A percentile compares a stretch with the other conserved stretches of the same genome.
Conservation (phyloP, 768 basidiomycete species). For the Mycena haematopus region DNA sequence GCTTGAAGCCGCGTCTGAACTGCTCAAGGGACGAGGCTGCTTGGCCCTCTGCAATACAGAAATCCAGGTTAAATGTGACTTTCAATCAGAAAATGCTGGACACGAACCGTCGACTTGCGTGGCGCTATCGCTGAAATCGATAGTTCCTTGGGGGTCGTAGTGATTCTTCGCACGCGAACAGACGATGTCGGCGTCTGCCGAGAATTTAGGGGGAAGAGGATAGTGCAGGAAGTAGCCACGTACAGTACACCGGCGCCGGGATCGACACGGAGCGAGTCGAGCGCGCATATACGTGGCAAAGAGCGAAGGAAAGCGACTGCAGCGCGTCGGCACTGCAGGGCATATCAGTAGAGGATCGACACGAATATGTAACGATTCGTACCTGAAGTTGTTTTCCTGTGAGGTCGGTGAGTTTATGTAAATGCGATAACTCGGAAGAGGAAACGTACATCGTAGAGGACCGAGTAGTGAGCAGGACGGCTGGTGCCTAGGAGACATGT, state of each 20-base stretch:
- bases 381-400: constrained; percentile 58
- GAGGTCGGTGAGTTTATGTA: neutral
- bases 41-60: constrained; percentile 32
- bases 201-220: neutral
- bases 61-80: too few species aligned
- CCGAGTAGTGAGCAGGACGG: constrained; percentile 31
- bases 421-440: neutral
- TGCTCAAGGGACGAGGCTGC: constrained; percentile 51
- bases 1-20: constrained; percentile 61
- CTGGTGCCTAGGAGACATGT: constrained; percentile 54
- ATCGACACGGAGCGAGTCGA: constrained; percentile 30
- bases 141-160: constrained; percentile 64
- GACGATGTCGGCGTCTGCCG: constrained; percentile 61
- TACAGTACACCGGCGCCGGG: constrained; percentile 29
- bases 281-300: constrained; percentile 54
- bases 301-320: constrained; percentile 71
- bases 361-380: constrained; percentile 54
- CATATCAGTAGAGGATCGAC: too few species aligned
- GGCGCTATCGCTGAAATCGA: constrained; percentile 68
- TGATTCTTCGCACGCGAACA: constrained; percentile 84
- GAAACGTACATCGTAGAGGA: constrained; percentile 36
- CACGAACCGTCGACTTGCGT: constrained; percentile 47
- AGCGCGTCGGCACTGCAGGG: constrained; percentile 66
- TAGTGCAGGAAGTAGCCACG: neutral
- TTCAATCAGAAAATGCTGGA: too few species aligned